Conservation (phyloP, 306 rosid genomes). For the Acmispon strigosus region DNA sequence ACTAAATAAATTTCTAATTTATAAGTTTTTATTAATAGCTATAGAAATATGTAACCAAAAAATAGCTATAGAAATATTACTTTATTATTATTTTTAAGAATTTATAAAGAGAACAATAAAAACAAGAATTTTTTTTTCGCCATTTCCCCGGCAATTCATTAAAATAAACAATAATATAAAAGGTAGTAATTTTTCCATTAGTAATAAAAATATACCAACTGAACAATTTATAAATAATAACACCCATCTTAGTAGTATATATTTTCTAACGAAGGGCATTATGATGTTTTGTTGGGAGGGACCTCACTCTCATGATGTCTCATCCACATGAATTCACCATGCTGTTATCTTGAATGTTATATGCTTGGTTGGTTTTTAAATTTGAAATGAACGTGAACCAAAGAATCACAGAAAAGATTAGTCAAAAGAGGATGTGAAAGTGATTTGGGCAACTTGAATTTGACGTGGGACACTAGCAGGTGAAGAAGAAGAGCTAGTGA, state of each 20-base stretch:
- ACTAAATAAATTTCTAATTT: neutral
- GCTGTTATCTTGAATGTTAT: constrained; percentile 7
- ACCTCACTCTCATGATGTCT: neutral
- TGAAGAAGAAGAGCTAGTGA: neutral
- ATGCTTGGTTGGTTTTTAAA: constrained; percentile 14
- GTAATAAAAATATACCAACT: neutral
- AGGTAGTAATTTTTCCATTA: neutral
- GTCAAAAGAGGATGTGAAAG: constrained; percentile 18
- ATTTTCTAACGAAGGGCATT: neutral
- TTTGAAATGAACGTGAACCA: constrained; percentile 14
- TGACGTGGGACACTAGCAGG: constrained; percentile 1
- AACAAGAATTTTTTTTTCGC: neutral
- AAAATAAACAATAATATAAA: neutral
- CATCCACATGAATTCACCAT: neutral
- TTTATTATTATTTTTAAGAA: neutral
- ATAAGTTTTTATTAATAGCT: neutral
- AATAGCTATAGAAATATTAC: neutral
- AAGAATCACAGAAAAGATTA: neutral
- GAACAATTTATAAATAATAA: neutral
- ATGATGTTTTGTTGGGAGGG: neutral
- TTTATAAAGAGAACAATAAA: neutral
- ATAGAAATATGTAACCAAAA: no score
- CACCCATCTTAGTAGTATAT: neutral
- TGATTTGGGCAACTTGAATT: constrained; percentile 11
- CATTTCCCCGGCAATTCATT: neutral